Conservation (phyloP, 495 filamentous ascomycete genomes). For the Penicillium alfredii region DNA sequence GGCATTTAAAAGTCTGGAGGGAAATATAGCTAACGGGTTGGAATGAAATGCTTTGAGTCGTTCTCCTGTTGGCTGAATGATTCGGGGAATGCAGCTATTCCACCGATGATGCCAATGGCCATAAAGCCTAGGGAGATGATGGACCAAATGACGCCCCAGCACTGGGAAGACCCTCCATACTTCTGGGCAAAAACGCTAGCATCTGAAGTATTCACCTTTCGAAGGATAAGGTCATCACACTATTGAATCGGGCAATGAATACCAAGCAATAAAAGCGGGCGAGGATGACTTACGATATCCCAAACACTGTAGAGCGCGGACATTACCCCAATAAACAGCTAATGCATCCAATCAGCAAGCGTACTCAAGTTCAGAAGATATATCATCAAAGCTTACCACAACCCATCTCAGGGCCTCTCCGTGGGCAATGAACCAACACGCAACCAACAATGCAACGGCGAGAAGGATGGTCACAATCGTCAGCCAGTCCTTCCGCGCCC, state of each 20-base stretch:
- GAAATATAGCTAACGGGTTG: constrained; percentile 42
- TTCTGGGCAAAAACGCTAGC: constrained; percentile 73
- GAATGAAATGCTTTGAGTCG: constrained; percentile 62
- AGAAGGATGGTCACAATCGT: constrained; percentile 63
- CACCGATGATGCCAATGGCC: constrained; percentile 63
- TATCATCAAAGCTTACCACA: constrained; percentile 42
- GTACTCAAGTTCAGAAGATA: neutral
- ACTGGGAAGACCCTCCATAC: constrained; percentile 73
- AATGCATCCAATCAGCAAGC: neutral
- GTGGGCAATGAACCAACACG: constrained; percentile 74
- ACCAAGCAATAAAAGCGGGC: neutral
- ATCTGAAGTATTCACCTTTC: constrained; percentile 75
- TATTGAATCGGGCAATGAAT: no score
- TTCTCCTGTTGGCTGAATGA: constrained; percentile 59
- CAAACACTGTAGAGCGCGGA: constrained; percentile 69
- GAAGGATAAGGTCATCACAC: constrained; percentile 77
- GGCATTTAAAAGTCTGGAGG: no score
- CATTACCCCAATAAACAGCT: constrained; percentile 79
- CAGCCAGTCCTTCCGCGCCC: constrained; percentile 71
- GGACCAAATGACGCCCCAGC: constrained; percentile 77
- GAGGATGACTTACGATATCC: constrained; percentile 61
- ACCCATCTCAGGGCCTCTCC: constrained; percentile 67
- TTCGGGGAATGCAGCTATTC: constrained; percentile 69
- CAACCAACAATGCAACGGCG: constrained; percentile 65
- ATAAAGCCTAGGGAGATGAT: constrained; percentile 65